phyloP scores from a whole-genome alignment of 345 rosid species.

The Ricinus communis region DNA sequence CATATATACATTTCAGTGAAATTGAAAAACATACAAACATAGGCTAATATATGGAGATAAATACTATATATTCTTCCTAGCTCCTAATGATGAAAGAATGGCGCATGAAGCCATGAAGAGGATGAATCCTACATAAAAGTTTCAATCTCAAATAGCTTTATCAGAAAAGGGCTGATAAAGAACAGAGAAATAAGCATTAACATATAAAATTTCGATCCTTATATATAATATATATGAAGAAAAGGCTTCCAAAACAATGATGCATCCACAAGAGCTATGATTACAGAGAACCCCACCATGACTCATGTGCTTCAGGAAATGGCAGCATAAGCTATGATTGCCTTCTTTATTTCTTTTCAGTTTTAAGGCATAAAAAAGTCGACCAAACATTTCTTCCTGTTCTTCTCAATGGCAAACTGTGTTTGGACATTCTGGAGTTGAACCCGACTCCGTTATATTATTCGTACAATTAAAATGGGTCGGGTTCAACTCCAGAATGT shows the following conservation, averaged over 20 bases:
- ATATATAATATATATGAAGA: background rate
- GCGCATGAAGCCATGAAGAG: background rate
- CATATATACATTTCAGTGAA: too few species aligned
- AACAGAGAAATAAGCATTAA: background rate
- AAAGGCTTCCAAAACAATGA: background rate
- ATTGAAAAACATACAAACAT: too few species aligned
- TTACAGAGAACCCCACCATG: background rate
- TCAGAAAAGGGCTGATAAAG: background rate
- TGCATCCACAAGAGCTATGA: background rate
- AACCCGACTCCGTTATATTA: background rate
- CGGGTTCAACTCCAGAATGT: background rate
- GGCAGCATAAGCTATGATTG: constrained; percentile 19
- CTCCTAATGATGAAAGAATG: background rate
- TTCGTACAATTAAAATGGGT: too few species aligned
- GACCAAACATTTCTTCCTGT: background rate
- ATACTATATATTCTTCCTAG: too few species aligned
- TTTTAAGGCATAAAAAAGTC: background rate
- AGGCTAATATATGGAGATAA: too few species aligned
- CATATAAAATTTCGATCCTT: background rate
- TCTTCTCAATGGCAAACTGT: background rate
- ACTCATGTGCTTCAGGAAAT: constrained; percentile 19
- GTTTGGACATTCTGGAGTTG: background rate
- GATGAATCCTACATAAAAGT: background rate
- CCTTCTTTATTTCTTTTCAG: background rate
- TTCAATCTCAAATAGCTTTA: background rate